Conservation (phyloP, 805 yeast genomes). For the Kodamaea leandrae region DNA sequence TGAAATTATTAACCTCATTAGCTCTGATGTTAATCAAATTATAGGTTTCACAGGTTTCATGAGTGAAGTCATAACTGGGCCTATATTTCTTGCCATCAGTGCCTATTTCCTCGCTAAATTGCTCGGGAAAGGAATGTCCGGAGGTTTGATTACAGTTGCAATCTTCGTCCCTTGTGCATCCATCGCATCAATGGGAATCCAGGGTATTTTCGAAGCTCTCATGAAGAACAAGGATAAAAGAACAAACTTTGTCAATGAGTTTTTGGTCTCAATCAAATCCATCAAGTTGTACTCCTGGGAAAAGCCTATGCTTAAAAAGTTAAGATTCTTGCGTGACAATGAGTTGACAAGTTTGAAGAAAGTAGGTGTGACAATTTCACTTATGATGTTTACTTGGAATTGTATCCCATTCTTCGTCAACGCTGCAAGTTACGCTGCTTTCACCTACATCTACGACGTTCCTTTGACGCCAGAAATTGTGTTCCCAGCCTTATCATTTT, state of each 20-base stretch:
- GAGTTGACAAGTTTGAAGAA: constrained; percentile 28
- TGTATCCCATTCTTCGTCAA: constrained; percentile 38
- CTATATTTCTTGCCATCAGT: constrained; percentile 24
- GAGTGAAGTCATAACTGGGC: constrained; percentile 21
- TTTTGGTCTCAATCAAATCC: constrained; percentile 36
- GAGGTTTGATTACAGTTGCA: constrained; percentile 32
- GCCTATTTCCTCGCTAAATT: constrained; percentile 32
- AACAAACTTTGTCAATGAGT: constrained; percentile 37
- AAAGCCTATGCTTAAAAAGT: constrained; percentile 34
- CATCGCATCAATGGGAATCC: constrained; percentile 24
- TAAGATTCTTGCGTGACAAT: constrained; percentile 31
- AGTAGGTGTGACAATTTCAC: constrained; percentile 34
- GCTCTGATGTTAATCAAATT: constrained; percentile 26
- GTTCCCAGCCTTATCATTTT: constrained; percentile 44
- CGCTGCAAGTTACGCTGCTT: constrained; percentile 31
- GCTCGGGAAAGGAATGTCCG: constrained; percentile 35
- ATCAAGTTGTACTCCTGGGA: constrained; percentile 45
- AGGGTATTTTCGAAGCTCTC: constrained; percentile 22
- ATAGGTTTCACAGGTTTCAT: constrained; percentile 16
- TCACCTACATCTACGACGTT: constrained; percentile 21
- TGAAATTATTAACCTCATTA: constrained; percentile 32
- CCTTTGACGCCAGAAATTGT: constrained; percentile 36
- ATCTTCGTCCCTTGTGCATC: constrained; percentile 33
- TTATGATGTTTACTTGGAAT: constrained; percentile 34
- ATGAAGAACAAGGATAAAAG: constrained; percentile 38